A percentile compares a stretch with the other conserved stretches of the same genome.
These are phyloP conservation scores for Yarrowia keelungensis DNA, from an alignment of 805 yeast species.

Conservation along the genomic window DNA sequence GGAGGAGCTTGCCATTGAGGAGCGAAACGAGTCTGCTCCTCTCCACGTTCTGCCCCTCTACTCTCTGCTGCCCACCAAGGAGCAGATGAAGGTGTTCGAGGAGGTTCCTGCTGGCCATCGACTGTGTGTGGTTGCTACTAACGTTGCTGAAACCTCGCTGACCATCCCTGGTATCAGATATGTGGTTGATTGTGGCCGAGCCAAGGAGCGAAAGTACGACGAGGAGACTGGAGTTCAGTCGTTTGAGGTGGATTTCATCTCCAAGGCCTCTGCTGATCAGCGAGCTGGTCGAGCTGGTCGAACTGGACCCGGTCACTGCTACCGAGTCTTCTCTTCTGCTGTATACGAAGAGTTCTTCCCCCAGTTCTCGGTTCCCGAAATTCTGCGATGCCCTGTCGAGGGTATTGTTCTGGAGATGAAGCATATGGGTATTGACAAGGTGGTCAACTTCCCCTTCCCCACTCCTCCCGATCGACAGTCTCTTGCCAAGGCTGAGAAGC, in stretches of 20 bases:
- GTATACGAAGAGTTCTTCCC: conserved; percentile 85
- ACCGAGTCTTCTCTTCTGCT: conserved; percentile 90
- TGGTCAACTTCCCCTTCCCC: conserved; percentile 93
- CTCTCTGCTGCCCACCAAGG: conserved; percentile 89
- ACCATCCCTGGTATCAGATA: conserved; percentile 95
- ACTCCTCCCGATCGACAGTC: conserved; percentile 80
- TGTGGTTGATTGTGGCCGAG: conserved; percentile 93
- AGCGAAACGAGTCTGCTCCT: conserved; percentile 78
- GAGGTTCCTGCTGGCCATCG: conserved; percentile 85
- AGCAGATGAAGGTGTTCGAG: conserved; percentile 91
- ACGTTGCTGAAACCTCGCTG: conserved; percentile 96
- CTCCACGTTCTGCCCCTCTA: conserved; percentile 90
- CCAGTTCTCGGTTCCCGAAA: conserved; percentile 88
- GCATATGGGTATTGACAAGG: conserved; percentile 92
- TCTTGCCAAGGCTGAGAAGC: conserved; percentile 67
- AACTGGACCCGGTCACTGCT: conserved; percentile 98
- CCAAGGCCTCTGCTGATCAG: conserved; percentile 95
- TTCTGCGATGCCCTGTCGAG: conserved; percentile 93
- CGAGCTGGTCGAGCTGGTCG: conserved; percentile 98
- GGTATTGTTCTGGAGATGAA: conserved; percentile 96
- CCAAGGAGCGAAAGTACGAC: conserved; percentile 85
- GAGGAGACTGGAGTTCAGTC: conserved; percentile 90
- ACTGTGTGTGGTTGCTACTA: conserved; percentile 92
- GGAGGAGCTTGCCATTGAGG: conserved; percentile 59
- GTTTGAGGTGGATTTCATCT: conserved; percentile 88